Evolutionary conservation across 495 filamentous ascomycete genomes (phyloP), one percentile per base, ranked within the genome.

Genomic region (Diplogelasinospora grovesii): DNA sequence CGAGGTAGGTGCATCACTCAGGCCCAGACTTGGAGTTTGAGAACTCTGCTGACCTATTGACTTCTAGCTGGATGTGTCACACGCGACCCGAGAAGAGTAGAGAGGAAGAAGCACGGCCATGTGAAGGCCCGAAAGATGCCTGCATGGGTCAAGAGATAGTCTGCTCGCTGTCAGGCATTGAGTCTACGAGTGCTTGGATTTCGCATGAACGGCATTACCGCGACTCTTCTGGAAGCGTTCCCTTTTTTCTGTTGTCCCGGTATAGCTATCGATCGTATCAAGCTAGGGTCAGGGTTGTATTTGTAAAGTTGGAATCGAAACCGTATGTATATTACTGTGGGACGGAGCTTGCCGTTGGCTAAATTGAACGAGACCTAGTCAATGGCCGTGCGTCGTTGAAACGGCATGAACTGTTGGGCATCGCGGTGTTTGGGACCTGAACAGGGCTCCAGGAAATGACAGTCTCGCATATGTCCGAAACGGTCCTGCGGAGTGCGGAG

Each of bases 121-220:
- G 61, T 95, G 62, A 97, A 97, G 73, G 90, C 92, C 28, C 83
- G 92, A 65, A 99, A 99, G 77, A 92, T 86, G 82, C 93, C 89
- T 40, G 74, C 93, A 48, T 99, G 92, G 92, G 90, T 97, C 70
- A 96, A 96, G 78, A 73, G 80, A 68, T 84, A 80, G 53, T 45
- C 42, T 21, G 22, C 30, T 16, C 31, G 19, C 18, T 15, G 37
- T 25, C 21, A 26, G 36, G 39, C 45, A 41, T 39, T 46, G 41
- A 45, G n/a, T n/a, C n/a, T n/a, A n/a, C n/a, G n/a, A 9, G 13
- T 39, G 22, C 29, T 21, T 35, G 22, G 35, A 18, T 31, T 22
- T 40, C 40, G 53, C 53, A 54, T 54, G 51, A 44, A 45, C 39
- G 19, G 27, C 35, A 39, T 24, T 35, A 16, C 26, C 45, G 13